Conservation (phyloP, 495 filamentous ascomycete genomes). For the Sordaria brevicollis region DNA sequence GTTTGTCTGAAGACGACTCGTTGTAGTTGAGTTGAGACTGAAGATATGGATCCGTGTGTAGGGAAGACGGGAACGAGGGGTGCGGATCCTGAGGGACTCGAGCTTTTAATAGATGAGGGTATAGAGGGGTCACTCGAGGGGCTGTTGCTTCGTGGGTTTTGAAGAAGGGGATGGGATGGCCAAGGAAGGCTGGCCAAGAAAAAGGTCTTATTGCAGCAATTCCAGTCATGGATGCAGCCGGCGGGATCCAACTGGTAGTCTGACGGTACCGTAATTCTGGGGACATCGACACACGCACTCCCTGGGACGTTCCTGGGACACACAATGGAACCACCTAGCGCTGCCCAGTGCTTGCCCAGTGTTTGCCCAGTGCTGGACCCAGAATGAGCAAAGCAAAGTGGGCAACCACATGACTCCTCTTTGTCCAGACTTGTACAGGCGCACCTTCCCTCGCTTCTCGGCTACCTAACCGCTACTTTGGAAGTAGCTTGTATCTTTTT, state of each 20-base stretch:
- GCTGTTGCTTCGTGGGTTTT: not conserved
- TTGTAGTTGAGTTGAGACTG: not conserved
- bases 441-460: not conserved
- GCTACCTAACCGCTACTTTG: not conserved
- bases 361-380: not conserved
- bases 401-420: not conserved
- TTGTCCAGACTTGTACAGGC: not conserved
- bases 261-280: not conserved
- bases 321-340: not conserved
- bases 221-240: not conserved
- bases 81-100: not conserved
- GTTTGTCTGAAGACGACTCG: not conserved
- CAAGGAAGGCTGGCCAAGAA: not conserved
- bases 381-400: not conserved
- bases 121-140: not conserved
- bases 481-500: not conserved
- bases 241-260: not conserved
- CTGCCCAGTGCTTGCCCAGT: not conserved
- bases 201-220: not conserved
- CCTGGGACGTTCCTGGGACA: not conserved
- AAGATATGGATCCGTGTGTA: not conserved
- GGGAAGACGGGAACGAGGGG: not conserved
- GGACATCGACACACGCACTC: not conserved
- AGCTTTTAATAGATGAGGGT: not conserved
- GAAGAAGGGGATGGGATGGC: not conserved